These are phyloP conservation scores for Triglochin maritima DNA, from an alignment of 106 monocot genomes.

Conservation along the genomic window DNA sequence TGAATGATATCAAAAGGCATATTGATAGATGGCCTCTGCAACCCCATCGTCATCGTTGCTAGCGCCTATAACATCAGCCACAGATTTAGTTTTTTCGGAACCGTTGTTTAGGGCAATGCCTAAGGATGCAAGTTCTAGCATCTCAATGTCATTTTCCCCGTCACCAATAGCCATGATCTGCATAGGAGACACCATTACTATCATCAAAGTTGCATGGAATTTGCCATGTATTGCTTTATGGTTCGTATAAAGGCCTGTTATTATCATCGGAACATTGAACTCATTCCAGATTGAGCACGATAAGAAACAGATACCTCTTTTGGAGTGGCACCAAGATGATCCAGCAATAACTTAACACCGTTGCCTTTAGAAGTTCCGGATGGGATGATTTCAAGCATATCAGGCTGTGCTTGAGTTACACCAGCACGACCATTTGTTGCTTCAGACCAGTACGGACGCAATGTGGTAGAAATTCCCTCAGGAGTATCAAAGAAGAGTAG, in stretches of 20 bases:
- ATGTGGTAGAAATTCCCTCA: slow-evolving; percentile 46
- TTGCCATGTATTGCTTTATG: background rate
- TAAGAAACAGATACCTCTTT: slow-evolving; percentile 47
- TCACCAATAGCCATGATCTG: slow-evolving; percentile 92
- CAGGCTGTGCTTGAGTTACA: slow-evolving; percentile 60
- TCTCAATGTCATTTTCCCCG: slow-evolving; percentile 92
- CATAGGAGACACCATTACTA: background rate
- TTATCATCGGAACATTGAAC: background rate
- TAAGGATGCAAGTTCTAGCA: slow-evolving; percentile 77
- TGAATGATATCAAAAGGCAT: slow-evolving; percentile 13
- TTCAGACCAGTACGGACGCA: slow-evolving; percentile 75
- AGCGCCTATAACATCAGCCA: slow-evolving; percentile 64
- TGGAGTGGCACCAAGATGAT: slow-evolving; percentile 55
- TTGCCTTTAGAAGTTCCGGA: slow-evolving; percentile 60
- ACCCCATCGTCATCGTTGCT: slow-evolving; percentile 90
- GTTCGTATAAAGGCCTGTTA: background rate
- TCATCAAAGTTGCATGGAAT: background rate
- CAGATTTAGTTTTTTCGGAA: slow-evolving; percentile 68
- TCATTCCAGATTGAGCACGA: background rate
- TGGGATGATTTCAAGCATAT: slow-evolving; percentile 89
- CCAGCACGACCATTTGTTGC: slow-evolving; percentile 42
- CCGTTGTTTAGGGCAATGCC: slow-evolving; percentile 83
- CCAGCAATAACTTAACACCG: slow-evolving; percentile 56
- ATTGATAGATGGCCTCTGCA: slow-evolving; percentile 67
- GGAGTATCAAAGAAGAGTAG: slow-evolving; percentile 53